These are phyloP conservation scores for Pelargonium myrrhifolium DNA, from an alignment of 441 rosid genomes.

Conservation along the genomic window DNA sequence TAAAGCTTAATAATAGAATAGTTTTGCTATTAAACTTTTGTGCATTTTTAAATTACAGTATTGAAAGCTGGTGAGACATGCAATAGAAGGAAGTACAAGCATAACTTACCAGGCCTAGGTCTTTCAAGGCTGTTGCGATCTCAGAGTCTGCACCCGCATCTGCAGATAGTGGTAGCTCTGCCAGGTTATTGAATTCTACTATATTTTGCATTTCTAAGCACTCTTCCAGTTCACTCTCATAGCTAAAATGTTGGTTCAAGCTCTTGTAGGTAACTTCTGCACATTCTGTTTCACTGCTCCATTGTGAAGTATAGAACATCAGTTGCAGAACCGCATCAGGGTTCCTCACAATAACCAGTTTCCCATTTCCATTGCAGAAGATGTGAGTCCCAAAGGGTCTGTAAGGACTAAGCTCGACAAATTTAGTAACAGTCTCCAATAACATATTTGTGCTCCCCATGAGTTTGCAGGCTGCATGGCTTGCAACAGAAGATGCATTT, in stretches of 20 bases:
- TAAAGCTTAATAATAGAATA: too few species aligned
- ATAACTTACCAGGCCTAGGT: constrained; percentile 57
- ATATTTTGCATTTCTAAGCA: constrained; percentile 25
- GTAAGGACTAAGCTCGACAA: constrained; percentile 66
- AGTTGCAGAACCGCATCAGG: constrained; percentile 68
- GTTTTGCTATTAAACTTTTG: too few species aligned
- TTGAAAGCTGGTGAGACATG: not conserved
- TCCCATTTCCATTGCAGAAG: constrained; percentile 40
- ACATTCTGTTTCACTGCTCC: constrained; percentile 29
- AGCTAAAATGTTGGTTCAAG: constrained; percentile 39
- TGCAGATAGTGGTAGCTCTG: constrained; percentile 29
- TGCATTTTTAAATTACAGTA: too few species aligned
- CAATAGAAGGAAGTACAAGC: not conserved
- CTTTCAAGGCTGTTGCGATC: constrained; percentile 27
- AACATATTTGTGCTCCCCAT: constrained; percentile 56
- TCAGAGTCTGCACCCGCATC: constrained; percentile 16
- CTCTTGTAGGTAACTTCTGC: constrained; percentile 28
- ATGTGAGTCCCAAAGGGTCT: constrained; percentile 64
- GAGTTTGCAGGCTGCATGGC: constrained; percentile 43
- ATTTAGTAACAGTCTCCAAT: constrained; percentile 43
- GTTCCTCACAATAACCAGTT: constrained; percentile 44
- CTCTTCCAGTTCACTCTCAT: constrained; percentile 28
- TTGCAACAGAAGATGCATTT: constrained; percentile 39
- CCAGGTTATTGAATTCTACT: constrained; percentile 26
- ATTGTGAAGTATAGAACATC: constrained; percentile 54